phyloP scores from a whole-genome alignment of 257 asterid species.

The Nicotiana otophora region DNA sequence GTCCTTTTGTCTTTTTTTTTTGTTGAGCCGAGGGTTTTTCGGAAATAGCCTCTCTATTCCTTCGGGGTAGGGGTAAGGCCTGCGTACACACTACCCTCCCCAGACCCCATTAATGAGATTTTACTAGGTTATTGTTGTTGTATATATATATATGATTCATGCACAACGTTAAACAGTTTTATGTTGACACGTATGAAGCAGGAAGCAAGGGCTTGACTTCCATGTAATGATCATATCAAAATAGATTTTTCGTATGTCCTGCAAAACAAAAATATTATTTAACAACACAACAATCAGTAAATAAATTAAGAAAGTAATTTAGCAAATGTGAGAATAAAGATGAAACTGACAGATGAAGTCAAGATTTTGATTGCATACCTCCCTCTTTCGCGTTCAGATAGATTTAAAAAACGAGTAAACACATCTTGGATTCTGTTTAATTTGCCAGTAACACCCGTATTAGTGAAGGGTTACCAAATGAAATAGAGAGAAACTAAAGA shows the following conservation, averaged over 20 bases:
- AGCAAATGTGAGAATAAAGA: not conserved
- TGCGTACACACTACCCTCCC: too few relatives aligned
- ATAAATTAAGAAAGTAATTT: not conserved
- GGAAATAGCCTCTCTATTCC: too few relatives aligned
- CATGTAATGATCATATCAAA: not conserved
- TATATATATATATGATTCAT: not conserved
- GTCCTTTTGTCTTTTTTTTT: too few relatives aligned
- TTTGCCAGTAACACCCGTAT: not conserved
- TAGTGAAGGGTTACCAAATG: not conserved
- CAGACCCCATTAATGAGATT: too few relatives aligned
- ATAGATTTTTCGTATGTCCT: not conserved
- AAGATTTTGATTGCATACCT: constrained; percentile 5
- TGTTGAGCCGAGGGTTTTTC: too few relatives aligned
- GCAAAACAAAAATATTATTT: not conserved
- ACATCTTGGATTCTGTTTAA: constrained; percentile 16
- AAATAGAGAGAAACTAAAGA: not conserved
- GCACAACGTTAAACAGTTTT: not conserved
- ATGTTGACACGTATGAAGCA: not conserved
- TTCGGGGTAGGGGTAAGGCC: too few relatives aligned
- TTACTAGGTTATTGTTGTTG: too few relatives aligned
- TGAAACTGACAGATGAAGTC: not conserved
- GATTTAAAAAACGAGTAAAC: constrained; percentile 10
- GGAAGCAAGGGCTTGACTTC: not conserved
- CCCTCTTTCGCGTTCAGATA: constrained; percentile 7
- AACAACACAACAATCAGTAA: not conserved